Evolutionary conservation across 306 rosid genomes (phyloP).

Genomic region (Hylodesmum podocarpum): DNA sequence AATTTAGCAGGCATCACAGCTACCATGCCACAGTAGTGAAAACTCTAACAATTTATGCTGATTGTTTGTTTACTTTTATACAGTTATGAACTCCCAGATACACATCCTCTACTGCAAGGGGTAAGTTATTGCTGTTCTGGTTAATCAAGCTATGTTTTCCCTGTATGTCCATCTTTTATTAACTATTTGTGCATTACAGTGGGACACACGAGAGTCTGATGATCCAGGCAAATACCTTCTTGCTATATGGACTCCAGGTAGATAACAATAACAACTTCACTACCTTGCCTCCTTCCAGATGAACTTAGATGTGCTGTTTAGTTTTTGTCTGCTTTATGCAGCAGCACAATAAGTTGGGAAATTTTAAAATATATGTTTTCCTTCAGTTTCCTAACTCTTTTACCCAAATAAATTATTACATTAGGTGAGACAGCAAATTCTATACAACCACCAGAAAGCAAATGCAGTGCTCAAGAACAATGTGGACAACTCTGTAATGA

Average conservation of each 20-base stretch:
- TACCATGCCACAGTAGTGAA: not conserved
- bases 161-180: constrained; percentile 9
- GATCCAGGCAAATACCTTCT: constrained; percentile 93
- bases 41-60: constrained; percentile 22
- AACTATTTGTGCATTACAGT: constrained; percentile 48
- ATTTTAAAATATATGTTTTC: constrained; percentile 5
- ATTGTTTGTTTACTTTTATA: constrained; percentile 42
- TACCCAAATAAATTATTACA: constrained; percentile 29
- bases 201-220: constrained; percentile 86
- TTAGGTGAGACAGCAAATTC: constrained; percentile 95
- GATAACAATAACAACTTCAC: constrained; percentile 4
- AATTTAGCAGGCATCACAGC: constrained; percentile 8
- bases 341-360: constrained; percentile 12
- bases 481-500: constrained; percentile 63
- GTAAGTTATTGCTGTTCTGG: constrained; percentile 49
- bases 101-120: constrained; percentile 87
- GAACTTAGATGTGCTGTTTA: constrained; percentile 14
- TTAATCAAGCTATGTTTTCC: constrained; percentile 7
- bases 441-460: constrained; percentile 73
- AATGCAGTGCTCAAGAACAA: constrained; percentile 68
- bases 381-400: constrained; percentile 28
- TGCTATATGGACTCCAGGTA: constrained; percentile 99
- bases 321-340: constrained; percentile 15
- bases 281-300: constrained; percentile 19
- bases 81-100: constrained; percentile 98